phyloP scores from a whole-genome alignment of 2,329 filamentous ascomycete genomes.

The Cryphonectria parasitica region DNA sequence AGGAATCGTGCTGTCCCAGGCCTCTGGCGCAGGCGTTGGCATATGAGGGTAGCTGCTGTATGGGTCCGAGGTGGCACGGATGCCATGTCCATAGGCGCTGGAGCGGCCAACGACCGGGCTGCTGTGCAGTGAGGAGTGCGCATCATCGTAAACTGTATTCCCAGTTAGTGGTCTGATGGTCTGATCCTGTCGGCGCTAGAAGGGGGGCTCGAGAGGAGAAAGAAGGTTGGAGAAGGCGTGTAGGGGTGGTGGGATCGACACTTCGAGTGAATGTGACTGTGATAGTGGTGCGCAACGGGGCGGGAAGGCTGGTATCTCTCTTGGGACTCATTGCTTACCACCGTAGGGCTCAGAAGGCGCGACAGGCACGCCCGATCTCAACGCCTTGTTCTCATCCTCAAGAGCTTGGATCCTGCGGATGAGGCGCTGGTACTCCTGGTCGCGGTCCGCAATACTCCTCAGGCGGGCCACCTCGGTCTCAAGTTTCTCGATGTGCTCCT shows the following conservation, averaged over 20 bases:
- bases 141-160: slow-evolving; percentile 46
- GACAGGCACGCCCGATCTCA: slow-evolving; percentile 51
- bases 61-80: slow-evolving; percentile 26
- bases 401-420: slow-evolving; percentile 57
- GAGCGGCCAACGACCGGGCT: slow-evolving; percentile 49
- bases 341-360: slow-evolving; percentile 48
- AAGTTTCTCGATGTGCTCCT: slow-evolving; percentile 79
- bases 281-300: neutral
- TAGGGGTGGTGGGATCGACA: neutral
- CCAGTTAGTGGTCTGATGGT: slow-evolving; percentile 18
- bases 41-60: slow-evolving; percentile 40
- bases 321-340: slow-evolving; percentile 41
- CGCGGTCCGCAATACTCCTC: slow-evolving; percentile 51
- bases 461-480: slow-evolving; percentile 78
- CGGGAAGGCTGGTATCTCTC: neutral
- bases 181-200: neutral
- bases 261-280: neutral
- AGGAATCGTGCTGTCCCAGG: slow-evolving; percentile 50
- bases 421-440: slow-evolving; percentile 56
- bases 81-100: slow-evolving; percentile 46
- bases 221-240: too few relatives aligned
- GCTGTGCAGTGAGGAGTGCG: slow-evolving; percentile 41
- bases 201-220: too few relatives aligned
- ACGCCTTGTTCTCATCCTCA: slow-evolving; percentile 54
- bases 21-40: slow-evolving; percentile 40